phyloP scores from a whole-genome alignment of 2,329 filamentous ascomycete genomes.

The Alternaria triticimaculans region DNA sequence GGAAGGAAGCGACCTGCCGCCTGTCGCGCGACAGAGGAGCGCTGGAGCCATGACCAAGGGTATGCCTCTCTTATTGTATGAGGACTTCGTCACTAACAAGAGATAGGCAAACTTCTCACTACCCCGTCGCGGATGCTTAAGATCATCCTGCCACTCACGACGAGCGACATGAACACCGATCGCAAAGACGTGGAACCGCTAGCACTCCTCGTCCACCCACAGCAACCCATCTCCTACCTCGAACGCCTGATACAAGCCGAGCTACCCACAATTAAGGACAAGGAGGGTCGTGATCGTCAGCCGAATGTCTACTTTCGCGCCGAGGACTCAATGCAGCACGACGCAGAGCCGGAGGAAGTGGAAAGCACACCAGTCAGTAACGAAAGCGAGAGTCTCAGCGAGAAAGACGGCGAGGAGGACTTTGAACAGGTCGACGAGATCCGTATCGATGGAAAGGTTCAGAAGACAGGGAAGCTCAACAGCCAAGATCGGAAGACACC shows the following conservation, averaged over 20 bases:
- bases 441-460: slow-evolving; percentile 58
- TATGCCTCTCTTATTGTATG: slow-evolving; percentile 30
- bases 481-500: slow-evolving; percentile 34
- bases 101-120: slow-evolving; percentile 74
- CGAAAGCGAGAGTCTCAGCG: slow-evolving; percentile 30
- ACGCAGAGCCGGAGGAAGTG: slow-evolving; percentile 44
- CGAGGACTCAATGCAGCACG: slow-evolving; percentile 72
- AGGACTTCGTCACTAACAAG: slow-evolving; percentile 9
- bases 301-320: slow-evolving; percentile 81
- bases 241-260: slow-evolving; percentile 89
- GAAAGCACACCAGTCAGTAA: slow-evolving; percentile 34
- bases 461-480: slow-evolving; percentile 53
- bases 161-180: slow-evolving; percentile 63
- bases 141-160: slow-evolving; percentile 76
- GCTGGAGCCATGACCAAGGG: slow-evolving; percentile 71
- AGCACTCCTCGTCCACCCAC: slow-evolving; percentile 84
- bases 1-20: slow-evolving; percentile 65
- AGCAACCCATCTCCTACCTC: slow-evolving; percentile 89
- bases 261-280: slow-evolving; percentile 70
- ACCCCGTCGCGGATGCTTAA: slow-evolving; percentile 83
- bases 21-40: slow-evolving; percentile 58
- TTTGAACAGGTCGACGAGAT: slow-evolving; percentile 57
- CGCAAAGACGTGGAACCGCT: slow-evolving; percentile 80
- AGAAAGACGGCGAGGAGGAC: slow-evolving; percentile 48
- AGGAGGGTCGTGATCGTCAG: slow-evolving; percentile 70